A percentile compares a stretch with the other conserved stretches of the same genome.
Evolutionary conservation across 2,329 filamentous ascomycete species (phyloP).

Genomic region (Penicillium thymicola): DNA sequence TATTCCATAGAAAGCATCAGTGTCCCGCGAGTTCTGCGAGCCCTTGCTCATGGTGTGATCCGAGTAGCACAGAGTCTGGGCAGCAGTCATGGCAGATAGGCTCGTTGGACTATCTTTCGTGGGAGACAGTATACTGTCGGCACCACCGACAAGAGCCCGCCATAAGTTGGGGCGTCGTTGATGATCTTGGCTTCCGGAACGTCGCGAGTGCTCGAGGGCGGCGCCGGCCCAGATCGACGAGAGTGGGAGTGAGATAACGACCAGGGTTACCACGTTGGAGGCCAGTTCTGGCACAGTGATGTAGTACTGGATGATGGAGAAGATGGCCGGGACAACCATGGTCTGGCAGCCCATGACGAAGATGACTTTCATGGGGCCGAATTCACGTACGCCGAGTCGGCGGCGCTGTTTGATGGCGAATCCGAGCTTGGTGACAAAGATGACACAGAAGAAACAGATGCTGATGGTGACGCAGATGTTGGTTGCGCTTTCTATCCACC

Average conservation of each 20-base stretch:
- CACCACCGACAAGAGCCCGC: slow-evolving; percentile 23
- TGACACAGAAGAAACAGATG: slow-evolving; percentile 60
- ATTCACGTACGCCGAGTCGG: slow-evolving; percentile 57
- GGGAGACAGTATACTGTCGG: slow-evolving; percentile 2
- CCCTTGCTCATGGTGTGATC: slow-evolving; percentile 16
- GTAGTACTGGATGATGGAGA: slow-evolving; percentile 57
- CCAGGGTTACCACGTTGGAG: slow-evolving; percentile 55
- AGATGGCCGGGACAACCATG: slow-evolving; percentile 61
- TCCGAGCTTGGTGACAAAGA: slow-evolving; percentile 62
- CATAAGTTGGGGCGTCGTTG: slow-evolving; percentile 27
- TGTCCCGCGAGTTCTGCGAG: slow-evolving; percentile 14
- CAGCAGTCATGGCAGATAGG: slow-evolving; percentile 15
- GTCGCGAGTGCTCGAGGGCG: slow-evolving; percentile 26
- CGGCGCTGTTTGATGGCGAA: slow-evolving; percentile 56
- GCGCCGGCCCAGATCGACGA: slow-evolving; percentile 63
- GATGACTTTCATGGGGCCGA: slow-evolving; percentile 64
- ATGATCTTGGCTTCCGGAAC: slow-evolving; percentile 2
- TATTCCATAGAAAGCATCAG: slow-evolving; percentile 23
- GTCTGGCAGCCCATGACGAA: slow-evolving; percentile 68
- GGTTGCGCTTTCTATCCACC: slow-evolving; percentile 44
- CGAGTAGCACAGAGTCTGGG: slow-evolving; percentile 29
- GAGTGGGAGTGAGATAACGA: slow-evolving; percentile 62
- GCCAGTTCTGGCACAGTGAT: slow-evolving; percentile 52
- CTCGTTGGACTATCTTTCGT: slow-evolving; percentile 16
- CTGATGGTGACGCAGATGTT: slow-evolving; percentile 54